phyloP scores from a whole-genome alignment of 805 yeast species.

The Blastobotrys mokoenaii region DNA sequence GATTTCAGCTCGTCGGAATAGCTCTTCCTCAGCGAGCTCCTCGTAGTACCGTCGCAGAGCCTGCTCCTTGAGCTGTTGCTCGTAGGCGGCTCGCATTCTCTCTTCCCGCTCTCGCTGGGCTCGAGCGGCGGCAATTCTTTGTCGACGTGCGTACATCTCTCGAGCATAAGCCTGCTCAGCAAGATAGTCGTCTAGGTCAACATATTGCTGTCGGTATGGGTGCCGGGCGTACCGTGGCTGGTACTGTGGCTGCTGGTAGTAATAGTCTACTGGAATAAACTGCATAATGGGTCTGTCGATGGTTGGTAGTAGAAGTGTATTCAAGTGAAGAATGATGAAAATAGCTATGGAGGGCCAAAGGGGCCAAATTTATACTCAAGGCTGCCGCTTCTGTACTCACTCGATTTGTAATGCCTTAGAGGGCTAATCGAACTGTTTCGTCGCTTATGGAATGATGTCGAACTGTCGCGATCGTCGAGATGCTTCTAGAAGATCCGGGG shows the following conservation, averaged over 20 bases:
- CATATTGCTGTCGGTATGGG: conserved; percentile 4
- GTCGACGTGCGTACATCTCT: conserved; percentile 7
- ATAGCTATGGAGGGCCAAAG: neutral
- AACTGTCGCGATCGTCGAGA: too few species aligned
- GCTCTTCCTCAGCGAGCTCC: neutral
- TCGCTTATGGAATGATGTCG: too few species aligned
- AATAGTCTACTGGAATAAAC: conserved; percentile 5
- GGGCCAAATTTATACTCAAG: neutral
- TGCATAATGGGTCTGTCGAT: conserved; percentile 2
- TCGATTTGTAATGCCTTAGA: neutral
- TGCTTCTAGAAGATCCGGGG: too few species aligned
- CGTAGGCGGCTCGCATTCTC: conserved; percentile 1
- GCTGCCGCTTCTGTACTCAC: neutral
- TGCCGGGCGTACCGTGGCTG: too few species aligned
- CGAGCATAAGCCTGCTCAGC: conserved; percentile 9
- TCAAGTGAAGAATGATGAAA: too few species aligned
- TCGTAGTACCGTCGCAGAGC: conserved; percentile 1
- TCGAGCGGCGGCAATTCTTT: conserved; percentile 1
- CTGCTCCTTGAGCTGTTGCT: conserved; percentile 2
- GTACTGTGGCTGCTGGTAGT: neutral
- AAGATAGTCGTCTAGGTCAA: conserved; percentile 3
- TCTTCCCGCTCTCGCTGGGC: conserved; percentile 2
- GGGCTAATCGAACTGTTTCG: too few species aligned
- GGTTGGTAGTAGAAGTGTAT: neutral
- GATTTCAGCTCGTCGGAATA: neutral